A percentile compares a stretch with the other conserved stretches of the same genome.
These are phyloP conservation scores for Diaporthe helianthi DNA, from an alignment of 2,329 filamentous ascomycete genomes.

Conservation along the genomic window DNA sequence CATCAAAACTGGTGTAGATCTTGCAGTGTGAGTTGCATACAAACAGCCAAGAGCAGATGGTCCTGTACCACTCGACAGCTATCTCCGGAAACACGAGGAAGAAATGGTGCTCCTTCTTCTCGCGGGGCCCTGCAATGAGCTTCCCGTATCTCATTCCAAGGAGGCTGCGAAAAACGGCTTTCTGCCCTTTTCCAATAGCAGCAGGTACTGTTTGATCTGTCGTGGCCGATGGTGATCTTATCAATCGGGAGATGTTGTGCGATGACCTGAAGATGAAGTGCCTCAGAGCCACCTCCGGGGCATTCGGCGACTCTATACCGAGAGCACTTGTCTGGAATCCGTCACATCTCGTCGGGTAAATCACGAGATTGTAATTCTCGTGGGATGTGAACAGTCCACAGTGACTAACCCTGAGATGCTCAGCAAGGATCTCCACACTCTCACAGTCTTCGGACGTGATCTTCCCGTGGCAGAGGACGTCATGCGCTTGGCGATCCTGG, in stretches of 20 bases:
- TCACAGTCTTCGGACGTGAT: slow-evolving; percentile 31
- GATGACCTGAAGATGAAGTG: slow-evolving; percentile 48
- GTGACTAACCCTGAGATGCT: slow-evolving; percentile 45
- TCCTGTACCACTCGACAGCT: slow-evolving; percentile 43
- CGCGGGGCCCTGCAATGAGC: slow-evolving; percentile 23
- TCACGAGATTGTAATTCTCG: slow-evolving; percentile 46
- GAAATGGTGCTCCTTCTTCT: slow-evolving; percentile 44
- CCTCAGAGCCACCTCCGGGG: slow-evolving; percentile 39
- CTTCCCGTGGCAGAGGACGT: slow-evolving; percentile 39
- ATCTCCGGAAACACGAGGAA: slow-evolving; percentile 58
- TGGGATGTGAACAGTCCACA: slow-evolving; percentile 46
- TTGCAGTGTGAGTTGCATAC: slow-evolving; percentile 48
- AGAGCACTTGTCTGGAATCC: slow-evolving; percentile 42
- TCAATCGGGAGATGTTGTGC: slow-evolving; percentile 14
- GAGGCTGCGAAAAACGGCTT: slow-evolving; percentile 10
- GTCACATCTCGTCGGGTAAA: slow-evolving; percentile 48
- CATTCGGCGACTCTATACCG: slow-evolving; percentile 33
- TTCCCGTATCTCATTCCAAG: slow-evolving; percentile 22
- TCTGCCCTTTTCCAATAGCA: slow-evolving; percentile 14
- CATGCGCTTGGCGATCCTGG: slow-evolving; percentile 16
- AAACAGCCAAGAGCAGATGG: slow-evolving; percentile 55
- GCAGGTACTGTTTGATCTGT: not conserved
- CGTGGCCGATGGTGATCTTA: slow-evolving; percentile 4
- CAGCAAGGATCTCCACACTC: slow-evolving; percentile 38
- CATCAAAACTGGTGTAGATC: slow-evolving; percentile 49